Base-by-base conservation (phyloP, 495 filamentous ascomycete species). In the Alectoria sarmentosa region DNA sequence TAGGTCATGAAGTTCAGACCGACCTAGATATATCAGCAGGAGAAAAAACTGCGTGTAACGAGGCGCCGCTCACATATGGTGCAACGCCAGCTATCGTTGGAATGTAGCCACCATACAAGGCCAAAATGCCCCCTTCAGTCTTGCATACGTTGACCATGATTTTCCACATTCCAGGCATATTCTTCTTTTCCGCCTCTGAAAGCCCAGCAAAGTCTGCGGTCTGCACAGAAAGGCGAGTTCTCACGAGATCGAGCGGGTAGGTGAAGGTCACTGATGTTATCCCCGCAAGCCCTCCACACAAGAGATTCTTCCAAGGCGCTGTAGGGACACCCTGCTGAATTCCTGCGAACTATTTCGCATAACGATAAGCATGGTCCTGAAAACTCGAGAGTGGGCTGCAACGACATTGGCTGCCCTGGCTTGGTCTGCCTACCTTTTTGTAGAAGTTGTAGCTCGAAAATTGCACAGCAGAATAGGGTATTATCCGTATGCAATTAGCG, bases 1-100 rank as follows among this genome's bases (percentile, higher is more conserved):
- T 98, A 98, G 32, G 87, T 90, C 90, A 98, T 98, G 78, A 98
- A 98, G 74, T 98, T 98, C 57, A 98, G 78, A 38, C 94, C 94
- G 56, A 96, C 91, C 90, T 96, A 52, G 42, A 34, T 62, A 63
- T 60, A 70, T 77, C 62, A 77, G 70, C 39, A 38, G 44, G 10
- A 17, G 54, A 39, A 14, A 19, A 4, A 54, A 4, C 2, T 21
- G 32, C 32, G 26, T 42, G 0, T 23, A 32, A 28, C 15, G 14
- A 23, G 34, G 34, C 19, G 49, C 62, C 54, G 79, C 87, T 76
- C 78, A 95, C 92, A 74, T 96, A 96, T 70, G 94, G 94, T 54
- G 95, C 95, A 55, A 98, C 94, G 42, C 94, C 94, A 38, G 92
- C 91, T 30, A 98, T 88, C 0, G 94, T 98, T 17, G 94, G 95